Evolutionary conservation across 306 rosid genomes (phyloP).

Genomic region (Medicago arabica): DNA sequence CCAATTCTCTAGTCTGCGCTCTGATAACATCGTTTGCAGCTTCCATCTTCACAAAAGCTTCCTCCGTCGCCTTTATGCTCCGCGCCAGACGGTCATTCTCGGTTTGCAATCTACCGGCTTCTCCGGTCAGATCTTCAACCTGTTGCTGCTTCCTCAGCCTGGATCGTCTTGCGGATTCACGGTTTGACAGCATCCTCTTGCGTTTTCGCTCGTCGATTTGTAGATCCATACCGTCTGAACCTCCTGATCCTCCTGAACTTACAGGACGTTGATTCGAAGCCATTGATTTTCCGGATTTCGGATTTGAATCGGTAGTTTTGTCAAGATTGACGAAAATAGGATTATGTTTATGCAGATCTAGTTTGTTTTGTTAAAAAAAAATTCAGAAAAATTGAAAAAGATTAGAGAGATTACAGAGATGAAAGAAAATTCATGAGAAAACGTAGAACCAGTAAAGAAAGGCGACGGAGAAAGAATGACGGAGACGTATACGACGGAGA

Average conservation of each 20-base stretch:
- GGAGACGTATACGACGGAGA: conserved; percentile 52
- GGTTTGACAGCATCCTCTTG: conserved; percentile 90
- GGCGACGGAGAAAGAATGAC: conserved; percentile 57
- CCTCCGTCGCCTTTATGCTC: conserved; percentile 63
- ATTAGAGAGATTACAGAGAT: conserved; percentile 3
- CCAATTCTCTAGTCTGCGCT: conserved; percentile 71
- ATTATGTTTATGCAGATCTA: conserved; percentile 5
- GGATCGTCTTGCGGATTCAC: conserved; percentile 92
- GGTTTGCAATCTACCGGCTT: conserved; percentile 50
- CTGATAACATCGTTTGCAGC: conserved; percentile 63
- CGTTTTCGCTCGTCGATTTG: conserved; percentile 74
- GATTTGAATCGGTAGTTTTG: conserved; percentile 17
- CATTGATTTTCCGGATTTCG: conserved; percentile 43
- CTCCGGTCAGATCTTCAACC: conserved; percentile 68
- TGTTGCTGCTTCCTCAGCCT: conserved; percentile 93
- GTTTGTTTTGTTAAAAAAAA: background rate
- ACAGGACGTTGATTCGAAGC: conserved; percentile 54
- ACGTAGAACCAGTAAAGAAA: conserved; percentile 64
- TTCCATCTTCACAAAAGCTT: conserved; percentile 53
- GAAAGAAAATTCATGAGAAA: conserved; percentile 63
- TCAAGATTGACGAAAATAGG: background rate
- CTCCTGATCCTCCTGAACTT: conserved; percentile 54
- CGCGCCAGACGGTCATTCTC: conserved; percentile 48
- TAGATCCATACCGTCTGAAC: conserved; percentile 65
- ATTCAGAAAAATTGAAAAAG: background rate